Conservation (phyloP, 2,329 filamentous ascomycete species). For the Alternaria ventricosa region DNA sequence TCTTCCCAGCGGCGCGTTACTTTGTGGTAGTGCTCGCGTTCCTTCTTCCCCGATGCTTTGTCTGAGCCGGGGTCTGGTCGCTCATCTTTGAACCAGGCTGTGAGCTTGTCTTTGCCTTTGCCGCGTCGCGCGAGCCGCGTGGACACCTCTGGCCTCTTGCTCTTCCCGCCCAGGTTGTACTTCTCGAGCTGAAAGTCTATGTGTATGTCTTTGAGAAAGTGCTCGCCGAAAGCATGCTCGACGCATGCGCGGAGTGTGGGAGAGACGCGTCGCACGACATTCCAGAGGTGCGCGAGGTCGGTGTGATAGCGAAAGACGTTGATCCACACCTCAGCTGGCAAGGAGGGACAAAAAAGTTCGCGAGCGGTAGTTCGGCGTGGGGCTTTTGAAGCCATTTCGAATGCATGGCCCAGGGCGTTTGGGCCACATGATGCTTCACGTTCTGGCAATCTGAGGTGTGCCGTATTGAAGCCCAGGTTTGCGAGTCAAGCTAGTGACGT, state of each 20-base stretch:
- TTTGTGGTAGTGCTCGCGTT: conserved; percentile 10
- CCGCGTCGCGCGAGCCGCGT: conserved; percentile 25
- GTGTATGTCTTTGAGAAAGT: conserved; percentile 25
- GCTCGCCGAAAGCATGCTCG: conserved; percentile 38
- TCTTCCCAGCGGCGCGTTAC: conserved; percentile 39
- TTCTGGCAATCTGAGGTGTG: background rate
- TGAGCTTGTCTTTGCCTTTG: conserved; percentile 16
- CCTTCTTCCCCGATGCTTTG: conserved; percentile 1
- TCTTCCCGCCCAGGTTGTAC: conserved; percentile 43
- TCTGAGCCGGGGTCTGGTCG: conserved; percentile 3
- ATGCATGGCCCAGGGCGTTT: background rate
- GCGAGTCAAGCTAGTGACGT: conserved; percentile 1
- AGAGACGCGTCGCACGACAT: conserved; percentile 37
- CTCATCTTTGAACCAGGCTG: conserved; percentile 28
- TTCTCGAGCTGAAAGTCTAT: conserved; percentile 42
- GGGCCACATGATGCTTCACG: background rate
- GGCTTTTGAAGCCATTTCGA: conserved; percentile 4
- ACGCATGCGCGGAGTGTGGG: conserved; percentile 33
- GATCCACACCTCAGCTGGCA: conserved; percentile 46
- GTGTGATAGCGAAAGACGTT: conserved; percentile 38
- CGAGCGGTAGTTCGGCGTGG: background rate
- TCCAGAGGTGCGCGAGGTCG: conserved; percentile 43
- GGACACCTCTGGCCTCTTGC: conserved; percentile 33
- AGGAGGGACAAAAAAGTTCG: conserved; percentile 25
- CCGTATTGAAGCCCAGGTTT: background rate